These are phyloP conservation scores for Aureobasidium namibiae DNA, from an alignment of 2,329 filamentous ascomycete species.

Conservation along the genomic window DNA sequence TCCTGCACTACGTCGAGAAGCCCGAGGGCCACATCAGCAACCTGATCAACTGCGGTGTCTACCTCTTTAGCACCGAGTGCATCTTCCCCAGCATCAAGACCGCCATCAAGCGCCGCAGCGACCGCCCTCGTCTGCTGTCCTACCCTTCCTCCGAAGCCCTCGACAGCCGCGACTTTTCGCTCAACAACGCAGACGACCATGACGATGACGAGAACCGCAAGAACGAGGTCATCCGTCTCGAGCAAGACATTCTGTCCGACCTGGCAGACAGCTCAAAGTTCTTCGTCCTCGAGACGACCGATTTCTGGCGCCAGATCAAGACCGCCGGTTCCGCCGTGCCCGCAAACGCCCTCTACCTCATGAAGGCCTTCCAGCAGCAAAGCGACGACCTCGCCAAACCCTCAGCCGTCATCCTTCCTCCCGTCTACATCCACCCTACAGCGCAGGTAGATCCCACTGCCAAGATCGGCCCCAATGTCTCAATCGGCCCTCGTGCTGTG, in stretches of 20 bases:
- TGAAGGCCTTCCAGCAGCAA: conserved; percentile 79
- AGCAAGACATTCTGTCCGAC: conserved; percentile 94
- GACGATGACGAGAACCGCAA: conserved; percentile 68
- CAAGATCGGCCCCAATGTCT: conserved; percentile 95
- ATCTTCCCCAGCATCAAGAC: conserved; percentile 94
- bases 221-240: conserved; percentile 83
- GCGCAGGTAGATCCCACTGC: conserved; percentile 88
- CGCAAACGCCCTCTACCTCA: conserved; percentile 91
- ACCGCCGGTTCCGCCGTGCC: conserved; percentile 94
- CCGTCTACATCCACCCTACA: conserved; percentile 90
- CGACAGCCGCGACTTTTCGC: conserved; percentile 48
- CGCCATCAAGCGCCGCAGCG: conserved; percentile 90
- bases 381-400: conserved; percentile 75
- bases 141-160: conserved; percentile 95
- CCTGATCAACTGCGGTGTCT: conserved; percentile 98
- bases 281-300: conserved; percentile 96
- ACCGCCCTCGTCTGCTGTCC: conserved; percentile 83
- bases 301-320: conserved; percentile 99
- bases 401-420: conserved; percentile 79
- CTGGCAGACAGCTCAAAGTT: conserved; percentile 96
- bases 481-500: conserved; percentile 78
- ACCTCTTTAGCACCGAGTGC: conserved; percentile 89
- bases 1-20: conserved; percentile 98
- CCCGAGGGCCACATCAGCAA: conserved; percentile 96
- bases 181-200: conserved; percentile 48